Percentiles rank a stretch among this genome's conserved stretches.
These are phyloP conservation scores for Pseudogymnoascus sp. DNA, from an alignment of 2,329 filamentous ascomycete species.

Conservation along the genomic window DNA sequence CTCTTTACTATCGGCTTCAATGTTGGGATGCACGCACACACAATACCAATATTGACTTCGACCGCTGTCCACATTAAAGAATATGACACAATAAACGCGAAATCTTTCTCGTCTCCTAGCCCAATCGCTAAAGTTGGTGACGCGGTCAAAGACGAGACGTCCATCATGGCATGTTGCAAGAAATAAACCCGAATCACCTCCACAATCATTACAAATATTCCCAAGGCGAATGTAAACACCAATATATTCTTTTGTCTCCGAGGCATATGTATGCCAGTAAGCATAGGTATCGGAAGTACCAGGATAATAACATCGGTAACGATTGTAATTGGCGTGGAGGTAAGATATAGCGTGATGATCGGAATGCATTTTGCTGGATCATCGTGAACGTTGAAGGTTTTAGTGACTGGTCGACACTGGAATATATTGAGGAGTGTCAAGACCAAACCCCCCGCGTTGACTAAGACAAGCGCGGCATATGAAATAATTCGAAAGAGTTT, in stretches of 20 bases:
- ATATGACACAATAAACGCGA: conserved; percentile 66
- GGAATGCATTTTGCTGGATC: conserved; percentile 12
- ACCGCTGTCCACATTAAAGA: conserved; percentile 89
- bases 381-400: conserved; percentile 48
- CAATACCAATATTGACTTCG: conserved; percentile 80
- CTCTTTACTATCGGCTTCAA: conserved; percentile 70
- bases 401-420: conserved; percentile 67
- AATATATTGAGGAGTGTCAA: conserved; percentile 80
- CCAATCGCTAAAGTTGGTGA: neutral
- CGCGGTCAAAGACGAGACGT: neutral
- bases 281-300: conserved; percentile 74
- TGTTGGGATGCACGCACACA: conserved; percentile 79
- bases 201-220: conserved; percentile 75
- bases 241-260: conserved; percentile 78
- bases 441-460: conserved; percentile 70
- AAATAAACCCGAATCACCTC: conserved; percentile 85
- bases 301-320: conserved; percentile 81
- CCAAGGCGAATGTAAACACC: conserved; percentile 74
- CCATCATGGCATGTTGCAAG: conserved; percentile 47
- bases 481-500: conserved; percentile 68
- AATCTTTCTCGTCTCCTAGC: conserved; percentile 31
- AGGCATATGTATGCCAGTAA: conserved; percentile 76
- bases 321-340: conserved; percentile 82
- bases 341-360: conserved; percentile 57
- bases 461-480: conserved; percentile 64